Percentiles rank a stretch among this genome's conserved stretches.
Conservation (phyloP, 129 eudicot genomes). For the Dittrichia graveolens region DNA sequence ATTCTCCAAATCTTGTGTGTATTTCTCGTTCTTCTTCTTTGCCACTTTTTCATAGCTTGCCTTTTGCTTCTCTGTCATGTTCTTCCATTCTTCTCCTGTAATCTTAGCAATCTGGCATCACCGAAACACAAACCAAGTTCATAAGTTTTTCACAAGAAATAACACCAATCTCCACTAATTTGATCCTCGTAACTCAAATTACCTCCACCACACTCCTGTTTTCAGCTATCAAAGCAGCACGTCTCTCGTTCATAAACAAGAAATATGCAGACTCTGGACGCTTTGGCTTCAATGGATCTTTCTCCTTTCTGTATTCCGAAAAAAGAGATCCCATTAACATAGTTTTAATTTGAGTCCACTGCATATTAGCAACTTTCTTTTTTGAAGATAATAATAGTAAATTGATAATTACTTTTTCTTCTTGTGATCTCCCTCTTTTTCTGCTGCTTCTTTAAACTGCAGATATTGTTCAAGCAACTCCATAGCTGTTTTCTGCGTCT, state of each 20-base stretch:
- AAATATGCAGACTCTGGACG: constrained; percentile 88
- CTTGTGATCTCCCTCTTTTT: constrained; percentile 59
- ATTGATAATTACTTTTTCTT: constrained; percentile 61
- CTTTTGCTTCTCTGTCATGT: constrained; percentile 68
- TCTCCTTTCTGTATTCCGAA: constrained; percentile 63
- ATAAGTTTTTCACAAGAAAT: background rate
- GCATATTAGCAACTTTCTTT: no score
- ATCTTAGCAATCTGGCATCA: constrained; percentile 64
- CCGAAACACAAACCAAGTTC: constrained; percentile 16
- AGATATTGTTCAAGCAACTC: constrained; percentile 91
- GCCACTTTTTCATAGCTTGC: constrained; percentile 69
- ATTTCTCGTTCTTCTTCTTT: constrained; percentile 62
- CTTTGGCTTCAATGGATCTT: constrained; percentile 90
- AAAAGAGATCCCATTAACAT: background rate
- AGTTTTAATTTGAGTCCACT: no score
- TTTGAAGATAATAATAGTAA: background rate
- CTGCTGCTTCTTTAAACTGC: constrained; percentile 73
- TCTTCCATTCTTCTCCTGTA: constrained; percentile 94
- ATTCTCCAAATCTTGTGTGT: constrained; percentile 68
- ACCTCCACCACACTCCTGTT: constrained; percentile 72
- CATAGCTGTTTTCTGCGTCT: constrained; percentile 91
- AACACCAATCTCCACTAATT: background rate
- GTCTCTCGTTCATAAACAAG: constrained; percentile 67
- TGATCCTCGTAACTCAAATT: background rate
- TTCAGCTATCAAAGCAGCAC: constrained; percentile 64